phyloP scores from a whole-genome alignment of 108 stramenopile genomes.

The Hondaea fermentalgiana region DNA sequence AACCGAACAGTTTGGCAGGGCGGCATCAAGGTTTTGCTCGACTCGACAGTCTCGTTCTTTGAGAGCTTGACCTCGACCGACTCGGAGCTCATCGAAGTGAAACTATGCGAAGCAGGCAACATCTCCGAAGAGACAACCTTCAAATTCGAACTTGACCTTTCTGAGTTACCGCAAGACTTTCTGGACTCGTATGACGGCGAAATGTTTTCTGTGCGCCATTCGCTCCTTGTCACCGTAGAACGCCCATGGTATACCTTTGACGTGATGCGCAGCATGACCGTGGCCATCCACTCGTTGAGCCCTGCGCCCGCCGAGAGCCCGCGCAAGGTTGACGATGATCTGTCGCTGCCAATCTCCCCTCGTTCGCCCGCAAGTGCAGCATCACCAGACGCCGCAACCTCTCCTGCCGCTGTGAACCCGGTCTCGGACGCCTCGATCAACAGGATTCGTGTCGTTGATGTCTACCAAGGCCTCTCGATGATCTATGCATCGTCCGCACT shows the following conservation, averaged over 20 bases:
- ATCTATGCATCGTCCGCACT: not conserved
- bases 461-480: not conserved
- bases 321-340: not conserved
- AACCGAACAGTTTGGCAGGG: not conserved
- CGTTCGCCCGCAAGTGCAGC: not conserved
- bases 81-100: not conserved
- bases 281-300: not conserved
- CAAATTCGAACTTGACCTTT: not conserved
- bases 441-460: not conserved
- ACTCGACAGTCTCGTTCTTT: not conserved
- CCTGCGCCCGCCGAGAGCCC: not conserved
- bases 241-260: slow-evolving; percentile 16
- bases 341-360: not conserved
- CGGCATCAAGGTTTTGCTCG: not conserved
- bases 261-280: not conserved
- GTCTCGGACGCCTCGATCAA: not conserved
- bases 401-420: not conserved
- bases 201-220: not conserved
- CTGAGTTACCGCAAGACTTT: not conserved
- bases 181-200: not conserved
- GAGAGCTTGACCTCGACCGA: not conserved
- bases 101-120: not conserved
- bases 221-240: not conserved
- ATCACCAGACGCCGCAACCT: not conserved
- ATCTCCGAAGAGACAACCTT: not conserved